Evolutionary conservation across 2,329 filamentous ascomycete genomes (phyloP).

Genomic region (Cytospora schulzeri): DNA sequence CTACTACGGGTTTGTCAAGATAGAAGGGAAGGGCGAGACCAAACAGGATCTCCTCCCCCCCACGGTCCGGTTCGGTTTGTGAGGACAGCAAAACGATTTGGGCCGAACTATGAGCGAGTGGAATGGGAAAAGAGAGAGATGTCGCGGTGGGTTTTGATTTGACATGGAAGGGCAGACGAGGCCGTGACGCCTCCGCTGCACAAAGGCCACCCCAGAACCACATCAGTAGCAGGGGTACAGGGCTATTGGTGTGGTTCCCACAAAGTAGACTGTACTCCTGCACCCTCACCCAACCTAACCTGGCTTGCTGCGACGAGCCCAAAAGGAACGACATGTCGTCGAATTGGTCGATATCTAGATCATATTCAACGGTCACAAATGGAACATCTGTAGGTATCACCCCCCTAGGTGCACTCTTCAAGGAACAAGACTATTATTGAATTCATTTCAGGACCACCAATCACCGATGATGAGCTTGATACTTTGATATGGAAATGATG

Average conservation of each 20-base stretch:
- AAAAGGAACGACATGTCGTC: constrained; percentile 21
- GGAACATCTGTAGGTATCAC: not conserved
- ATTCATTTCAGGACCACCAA: not conserved
- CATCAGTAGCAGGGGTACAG: constrained; percentile 8
- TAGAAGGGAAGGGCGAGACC: not conserved
- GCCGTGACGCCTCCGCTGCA: constrained; percentile 27
- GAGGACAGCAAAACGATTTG: constrained; percentile 12
- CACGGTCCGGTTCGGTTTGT: constrained; percentile 6
- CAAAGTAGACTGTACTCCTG: constrained; percentile 11
- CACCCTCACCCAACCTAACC: constrained; percentile 5
- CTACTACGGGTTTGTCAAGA: not conserved
- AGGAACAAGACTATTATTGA: not conserved
- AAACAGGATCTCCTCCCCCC: not conserved
- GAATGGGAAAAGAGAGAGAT: constrained; percentile 19
- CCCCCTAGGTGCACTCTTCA: not conserved
- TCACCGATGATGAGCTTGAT: not conserved
- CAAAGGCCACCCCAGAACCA: constrained; percentile 24
- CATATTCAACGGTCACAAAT: constrained; percentile 6
- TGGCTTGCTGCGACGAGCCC: constrained; percentile 19
- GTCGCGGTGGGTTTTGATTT: constrained; percentile 24
- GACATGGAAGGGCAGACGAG: constrained; percentile 22
- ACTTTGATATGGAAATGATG: not conserved
- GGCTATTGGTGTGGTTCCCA: constrained; percentile 3
- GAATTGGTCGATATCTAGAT: constrained; percentile 6
- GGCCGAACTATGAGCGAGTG: not conserved